A percentile compares a stretch with the other conserved stretches of the same genome.
Evolutionary conservation across 495 filamentous ascomycete genomes (phyloP).

Genomic region (Trichodelitschia bisporula): DNA sequence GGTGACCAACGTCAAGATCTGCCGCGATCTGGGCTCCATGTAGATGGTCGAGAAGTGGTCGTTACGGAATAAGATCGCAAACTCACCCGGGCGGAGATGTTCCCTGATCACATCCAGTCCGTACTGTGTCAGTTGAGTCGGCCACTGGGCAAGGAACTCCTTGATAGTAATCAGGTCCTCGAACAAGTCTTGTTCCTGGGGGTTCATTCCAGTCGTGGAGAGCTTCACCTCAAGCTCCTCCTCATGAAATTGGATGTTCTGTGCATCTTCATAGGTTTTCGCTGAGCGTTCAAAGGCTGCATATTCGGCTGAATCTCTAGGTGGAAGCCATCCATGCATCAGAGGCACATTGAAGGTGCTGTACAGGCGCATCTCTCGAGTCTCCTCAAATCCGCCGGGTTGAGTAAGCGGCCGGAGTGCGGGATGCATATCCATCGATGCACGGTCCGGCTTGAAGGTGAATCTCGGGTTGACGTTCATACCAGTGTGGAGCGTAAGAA

Average conservation of each 20-base stretch:
- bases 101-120: conserved; percentile 49
- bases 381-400: conserved; percentile 57
- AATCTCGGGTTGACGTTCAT: conserved; percentile 97
- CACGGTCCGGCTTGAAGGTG: conserved; percentile 18
- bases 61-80: conserved; percentile 84
- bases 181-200: conserved; percentile 39
- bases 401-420: conserved; percentile 9
- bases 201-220: conserved; percentile 22
- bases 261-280: conserved; percentile 68
- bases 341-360: conserved; percentile 67
- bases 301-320: conserved; percentile 33
- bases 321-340: conserved; percentile 82
- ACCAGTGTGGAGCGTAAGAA: conserved; percentile 75
- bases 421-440: conserved; percentile 10
- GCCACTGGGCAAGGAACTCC: conserved; percentile 47
- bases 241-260: conserved; percentile 65
- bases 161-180: conserved; percentile 65
- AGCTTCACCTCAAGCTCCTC: conserved; percentile 72
- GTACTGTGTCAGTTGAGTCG: conserved; percentile 66
- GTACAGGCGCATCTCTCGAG: conserved; percentile 65
- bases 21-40: conserved; percentile 42
- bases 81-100: conserved; percentile 39
- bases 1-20: conserved; percentile 63
- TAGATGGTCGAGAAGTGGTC: conserved; percentile 92
- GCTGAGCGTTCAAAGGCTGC: conserved; percentile 45